Evolutionary conservation across 2,329 filamentous ascomycete genomes (phyloP).

Genomic region (Diaporthe batatas): DNA sequence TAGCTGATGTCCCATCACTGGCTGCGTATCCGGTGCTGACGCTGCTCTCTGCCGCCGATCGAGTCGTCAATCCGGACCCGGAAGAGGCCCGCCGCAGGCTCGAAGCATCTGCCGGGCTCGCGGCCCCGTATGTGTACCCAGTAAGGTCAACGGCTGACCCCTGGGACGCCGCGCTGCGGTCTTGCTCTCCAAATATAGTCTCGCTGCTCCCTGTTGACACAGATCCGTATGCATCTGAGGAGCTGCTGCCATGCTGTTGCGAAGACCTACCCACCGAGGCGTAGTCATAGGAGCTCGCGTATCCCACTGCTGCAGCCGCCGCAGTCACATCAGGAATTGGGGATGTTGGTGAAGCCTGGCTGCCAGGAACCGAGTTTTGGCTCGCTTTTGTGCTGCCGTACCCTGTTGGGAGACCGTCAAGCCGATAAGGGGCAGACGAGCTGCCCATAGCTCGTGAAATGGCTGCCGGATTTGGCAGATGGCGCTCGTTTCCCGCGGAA

Average conservation of each 20-base stretch:
- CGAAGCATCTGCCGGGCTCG: constrained; percentile 41
- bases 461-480: constrained; percentile 53
- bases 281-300: constrained; percentile 40
- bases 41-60: constrained; percentile 36
- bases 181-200: constrained; percentile 47
- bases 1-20: constrained; percentile 27
- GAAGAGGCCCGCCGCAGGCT: constrained; percentile 39
- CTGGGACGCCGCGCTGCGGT: constrained; percentile 47
- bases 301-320: constrained; percentile 34
- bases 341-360: constrained; percentile 44
- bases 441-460: constrained; percentile 50
- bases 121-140: constrained; percentile 47
- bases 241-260: constrained; percentile 40
- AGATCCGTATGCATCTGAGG: constrained; percentile 35
- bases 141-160: constrained; percentile 47
- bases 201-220: constrained; percentile 42
- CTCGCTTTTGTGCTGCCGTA: constrained; percentile 44
- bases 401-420: constrained; percentile 45
- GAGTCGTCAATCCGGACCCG: constrained; percentile 37
- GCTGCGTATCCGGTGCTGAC: constrained; percentile 33
- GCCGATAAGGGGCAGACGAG: constrained; percentile 47
- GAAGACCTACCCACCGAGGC: constrained; percentile 42
- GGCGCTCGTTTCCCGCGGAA: constrained; percentile 47
- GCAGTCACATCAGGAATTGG: constrained; percentile 48
- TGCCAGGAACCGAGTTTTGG: constrained; percentile 38